Evolutionary conservation across 768 basidiomycete genomes (phyloP), one percentile per base, ranked within the genome.

Genomic region (Agrocybe praecox): DNA sequence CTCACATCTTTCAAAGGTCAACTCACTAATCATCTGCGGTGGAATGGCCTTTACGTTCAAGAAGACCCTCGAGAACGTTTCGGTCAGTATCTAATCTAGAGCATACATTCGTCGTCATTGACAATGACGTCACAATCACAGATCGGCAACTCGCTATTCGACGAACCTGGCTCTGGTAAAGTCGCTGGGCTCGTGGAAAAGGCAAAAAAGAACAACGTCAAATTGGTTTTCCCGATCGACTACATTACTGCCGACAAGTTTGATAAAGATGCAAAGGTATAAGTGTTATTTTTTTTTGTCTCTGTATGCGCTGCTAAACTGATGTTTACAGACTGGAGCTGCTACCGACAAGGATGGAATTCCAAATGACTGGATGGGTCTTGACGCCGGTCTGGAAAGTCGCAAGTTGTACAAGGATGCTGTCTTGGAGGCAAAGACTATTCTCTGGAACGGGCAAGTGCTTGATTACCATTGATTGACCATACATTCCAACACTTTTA

Each of bases 21-120:
- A 99, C 76, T 92, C 90, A 21, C 79, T 99, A 62, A 98, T 99
- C 71, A 92, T 99, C 64, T 91, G 94, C 61, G 96, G 96, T 67
- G 96, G 96, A 24, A 99, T 99, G 96, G 92, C 94, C 33, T 99
- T 97, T 78, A 99, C 96, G 55, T 99, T 99, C 84, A 94, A 96
- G 76, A 98, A 98, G 80, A 90, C 88, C 6, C 80, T 96, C 55
- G 84, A 98, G 56, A 80, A 85, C 58, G 81, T 94, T 46, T 71
- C 85, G 47, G 94, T 92, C 66, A 60, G 83, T 65, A 19, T 19
- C 36, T 24, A 47, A 26, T 17, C 26, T 50, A 33, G 53, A 40
- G 56, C 18, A 32, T 46, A 19, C 49, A 26, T 46, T 45, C n/a
- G 22, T 19, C 46, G 49, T 53, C 43, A 60, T 55, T 26, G 43